Percentiles rank a stretch among this genome's conserved stretches.
phyloP scores from a whole-genome alignment of 768 basidiomycete species.

The Rhodotorula graminis region DNA sequence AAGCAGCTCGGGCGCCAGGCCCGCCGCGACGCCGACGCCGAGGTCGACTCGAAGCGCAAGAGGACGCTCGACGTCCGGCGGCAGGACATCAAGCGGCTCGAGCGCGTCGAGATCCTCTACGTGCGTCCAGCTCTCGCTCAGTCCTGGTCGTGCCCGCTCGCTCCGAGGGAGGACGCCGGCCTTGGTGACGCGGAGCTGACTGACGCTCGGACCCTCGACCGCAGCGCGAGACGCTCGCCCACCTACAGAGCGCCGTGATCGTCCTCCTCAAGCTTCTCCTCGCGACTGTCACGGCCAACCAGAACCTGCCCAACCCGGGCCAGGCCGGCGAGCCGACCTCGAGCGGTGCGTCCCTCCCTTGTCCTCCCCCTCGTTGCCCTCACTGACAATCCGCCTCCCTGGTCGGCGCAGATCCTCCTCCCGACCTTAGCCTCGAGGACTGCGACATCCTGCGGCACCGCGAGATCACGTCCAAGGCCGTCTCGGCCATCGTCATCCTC shows the following conservation, averaged over 20 bases:
- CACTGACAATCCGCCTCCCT: slow-evolving; percentile 1
- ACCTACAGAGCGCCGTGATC: slow-evolving; percentile 82
- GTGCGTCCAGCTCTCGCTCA: slow-evolving; percentile 53
- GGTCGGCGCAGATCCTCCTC: slow-evolving; percentile 48
- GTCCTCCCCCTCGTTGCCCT: no score
- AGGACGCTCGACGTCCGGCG: slow-evolving; percentile 63
- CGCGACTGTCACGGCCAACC: slow-evolving; percentile 82
- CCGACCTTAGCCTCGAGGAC: slow-evolving; percentile 73
- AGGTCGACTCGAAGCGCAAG: slow-evolving; percentile 50
- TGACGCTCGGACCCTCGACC: neutral
- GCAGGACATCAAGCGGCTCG: slow-evolving; percentile 78
- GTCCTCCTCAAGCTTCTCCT: slow-evolving; percentile 86
- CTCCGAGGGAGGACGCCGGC: neutral
- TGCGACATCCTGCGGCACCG: slow-evolving; percentile 89
- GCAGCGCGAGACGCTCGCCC: slow-evolving; percentile 76
- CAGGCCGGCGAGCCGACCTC: slow-evolving; percentile 2
- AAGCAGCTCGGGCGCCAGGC: slow-evolving; percentile 21
- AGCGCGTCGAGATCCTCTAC: slow-evolving; percentile 87
- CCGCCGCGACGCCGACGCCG: slow-evolving; percentile 17
- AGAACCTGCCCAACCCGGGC: slow-evolving; percentile 19
- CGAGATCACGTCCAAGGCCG: slow-evolving; percentile 94
- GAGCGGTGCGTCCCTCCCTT: neutral
- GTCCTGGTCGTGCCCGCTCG: neutral
- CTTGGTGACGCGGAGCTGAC: neutral
- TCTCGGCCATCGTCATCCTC: slow-evolving; percentile 85